These are phyloP conservation scores for Calocybe gambosa DNA, from an alignment of 1,284 basidiomycete genomes.

Conservation along the genomic window DNA sequence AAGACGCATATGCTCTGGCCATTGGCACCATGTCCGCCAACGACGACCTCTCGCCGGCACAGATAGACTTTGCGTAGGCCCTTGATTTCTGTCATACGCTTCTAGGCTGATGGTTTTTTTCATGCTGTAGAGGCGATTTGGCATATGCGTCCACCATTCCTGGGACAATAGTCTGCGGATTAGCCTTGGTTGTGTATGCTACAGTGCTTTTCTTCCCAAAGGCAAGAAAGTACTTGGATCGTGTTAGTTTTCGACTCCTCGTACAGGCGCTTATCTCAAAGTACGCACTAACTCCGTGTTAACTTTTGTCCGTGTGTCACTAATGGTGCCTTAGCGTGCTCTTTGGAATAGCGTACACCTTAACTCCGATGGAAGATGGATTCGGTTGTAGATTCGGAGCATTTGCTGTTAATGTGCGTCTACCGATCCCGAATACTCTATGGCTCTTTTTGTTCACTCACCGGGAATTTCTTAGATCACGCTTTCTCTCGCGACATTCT, in stretches of 20 bases:
- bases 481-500: conserved; percentile 17
- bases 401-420: conserved; percentile 16
- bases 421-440: not conserved
- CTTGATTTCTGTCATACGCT: no score
- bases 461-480: conserved; percentile 11
- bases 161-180: conserved; percentile 16
- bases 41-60: no score
- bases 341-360: conserved; percentile 16
- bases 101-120: no score
- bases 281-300: conserved; percentile 10
- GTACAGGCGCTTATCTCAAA: conserved; percentile 17
- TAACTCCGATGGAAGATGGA: conserved; percentile 8
- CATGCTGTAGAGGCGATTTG: no score
- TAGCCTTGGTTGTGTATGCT: conserved; percentile 17
- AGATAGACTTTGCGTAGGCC: no score
- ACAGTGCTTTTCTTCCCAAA: conserved; percentile 5
- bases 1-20: no score
- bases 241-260: conserved; percentile 21
- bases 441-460: not conserved
- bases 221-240: conserved; percentile 16
- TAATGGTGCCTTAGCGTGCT: conserved; percentile 11
- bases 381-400: conserved; percentile 15
- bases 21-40: no score
- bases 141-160: no score
- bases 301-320: not conserved